Evolutionary conservation across 1,284 basidiomycete genomes (phyloP).

Genomic region (Sparassis latifolia): DNA sequence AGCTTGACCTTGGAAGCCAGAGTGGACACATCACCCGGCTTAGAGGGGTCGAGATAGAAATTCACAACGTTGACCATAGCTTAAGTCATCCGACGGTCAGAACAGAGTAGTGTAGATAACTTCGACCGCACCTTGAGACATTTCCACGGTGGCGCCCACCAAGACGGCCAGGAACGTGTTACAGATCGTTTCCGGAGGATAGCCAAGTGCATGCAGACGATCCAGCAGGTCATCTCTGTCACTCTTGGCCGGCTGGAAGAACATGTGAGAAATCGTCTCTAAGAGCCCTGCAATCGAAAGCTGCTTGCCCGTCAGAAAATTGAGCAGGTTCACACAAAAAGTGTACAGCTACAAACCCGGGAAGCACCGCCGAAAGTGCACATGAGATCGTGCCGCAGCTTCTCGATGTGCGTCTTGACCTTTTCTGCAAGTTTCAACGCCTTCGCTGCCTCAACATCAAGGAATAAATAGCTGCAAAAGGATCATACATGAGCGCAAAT

Average conservation of each 20-base stretch:
- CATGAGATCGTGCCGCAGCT: slow-evolving; percentile 54
- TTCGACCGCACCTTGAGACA: slow-evolving; percentile 50
- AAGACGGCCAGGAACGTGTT: slow-evolving; percentile 69
- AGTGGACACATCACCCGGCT: slow-evolving; percentile 30
- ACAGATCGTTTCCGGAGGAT: slow-evolving; percentile 51
- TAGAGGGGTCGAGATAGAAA: slow-evolving; percentile 46
- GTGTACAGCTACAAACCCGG: slow-evolving; percentile 18
- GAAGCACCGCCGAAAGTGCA: slow-evolving; percentile 13
- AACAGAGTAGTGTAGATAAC: slow-evolving; percentile 26
- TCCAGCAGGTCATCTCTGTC: slow-evolving; percentile 47
- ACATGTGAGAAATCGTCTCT: slow-evolving; percentile 39
- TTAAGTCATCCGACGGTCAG: slow-evolving; percentile 13
- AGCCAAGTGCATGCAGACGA: slow-evolving; percentile 47
- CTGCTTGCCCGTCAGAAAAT: slow-evolving; percentile 26
- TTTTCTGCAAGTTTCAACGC: slow-evolving; percentile 46
- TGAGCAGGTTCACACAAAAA: slow-evolving; percentile 21
- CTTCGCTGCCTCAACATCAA: slow-evolving; percentile 56
- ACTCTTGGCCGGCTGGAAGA: slow-evolving; percentile 38
- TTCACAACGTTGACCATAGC: slow-evolving; percentile 50
- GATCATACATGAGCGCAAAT: slow-evolving; percentile 1
- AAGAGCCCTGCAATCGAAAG: slow-evolving; percentile 43
- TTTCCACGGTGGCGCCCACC: slow-evolving; percentile 59
- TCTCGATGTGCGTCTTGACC: slow-evolving; percentile 43
- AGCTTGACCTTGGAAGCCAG: slow-evolving; percentile 27
- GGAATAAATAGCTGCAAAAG: slow-evolving; percentile 55